Percentiles rank a stretch among this genome's conserved stretches.
Evolutionary conservation across 176 grass and related monocot species (phyloP).

Genomic region (Neostapfia colusana): DNA sequence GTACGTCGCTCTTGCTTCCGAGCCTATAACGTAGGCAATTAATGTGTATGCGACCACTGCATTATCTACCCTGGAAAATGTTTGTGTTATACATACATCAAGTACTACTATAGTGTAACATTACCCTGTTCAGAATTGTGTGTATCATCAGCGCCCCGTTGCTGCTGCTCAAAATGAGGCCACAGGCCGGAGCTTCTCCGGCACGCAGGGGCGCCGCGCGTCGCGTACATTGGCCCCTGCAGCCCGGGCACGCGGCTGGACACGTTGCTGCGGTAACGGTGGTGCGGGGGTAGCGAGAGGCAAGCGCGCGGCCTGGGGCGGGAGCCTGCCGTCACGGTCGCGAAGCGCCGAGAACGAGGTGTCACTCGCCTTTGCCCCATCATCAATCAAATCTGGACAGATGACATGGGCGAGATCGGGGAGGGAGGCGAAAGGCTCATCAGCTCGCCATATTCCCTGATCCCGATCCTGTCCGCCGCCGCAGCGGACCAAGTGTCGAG

Average conservation of each 20-base stretch:
- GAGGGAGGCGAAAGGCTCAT: not conserved
- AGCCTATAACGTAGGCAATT: not conserved
- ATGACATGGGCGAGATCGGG: not conserved
- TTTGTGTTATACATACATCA: not conserved
- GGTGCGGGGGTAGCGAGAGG: not conserved
- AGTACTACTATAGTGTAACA: not conserved
- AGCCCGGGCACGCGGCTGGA: slow-evolving; percentile 2
- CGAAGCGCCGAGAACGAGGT: not conserved
- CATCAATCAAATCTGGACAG: not conserved
- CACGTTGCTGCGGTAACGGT: slow-evolving; percentile 11
- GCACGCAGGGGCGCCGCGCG: not conserved
- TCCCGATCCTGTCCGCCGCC: not conserved
- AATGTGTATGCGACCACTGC: not conserved
- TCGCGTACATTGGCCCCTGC: not conserved
- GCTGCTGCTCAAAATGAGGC: not conserved
- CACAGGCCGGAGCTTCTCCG: not conserved
- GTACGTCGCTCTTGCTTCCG: not conserved
- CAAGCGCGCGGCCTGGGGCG: not conserved
- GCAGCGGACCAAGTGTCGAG: not conserved
- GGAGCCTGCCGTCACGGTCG: not conserved
- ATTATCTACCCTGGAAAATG: not conserved
- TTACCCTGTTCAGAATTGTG: not conserved
- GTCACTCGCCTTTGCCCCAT: not conserved
- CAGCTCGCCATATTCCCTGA: not conserved
- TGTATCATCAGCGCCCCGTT: not conserved